Evolutionary conservation across 495 filamentous ascomycete species (phyloP), one percentile per base, ranked within the genome.

Genomic region (Penicillium chermesinum): DNA sequence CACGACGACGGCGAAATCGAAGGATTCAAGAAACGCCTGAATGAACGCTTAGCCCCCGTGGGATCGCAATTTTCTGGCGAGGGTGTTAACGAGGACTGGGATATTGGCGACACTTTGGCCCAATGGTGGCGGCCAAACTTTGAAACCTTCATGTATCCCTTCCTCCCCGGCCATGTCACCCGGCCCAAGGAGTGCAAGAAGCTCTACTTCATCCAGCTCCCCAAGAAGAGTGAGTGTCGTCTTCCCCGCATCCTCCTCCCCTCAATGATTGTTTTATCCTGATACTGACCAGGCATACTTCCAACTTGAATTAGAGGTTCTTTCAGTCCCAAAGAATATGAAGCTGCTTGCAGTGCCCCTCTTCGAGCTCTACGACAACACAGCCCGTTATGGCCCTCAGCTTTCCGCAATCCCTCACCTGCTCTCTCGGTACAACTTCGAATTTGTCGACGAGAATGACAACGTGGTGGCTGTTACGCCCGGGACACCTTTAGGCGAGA

Each of bases 141-240:
- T 61, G 93, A 98, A 74, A 98, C 93, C 1, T 97, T 96, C 75
- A 96, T 96, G 93, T 98, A 98, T 66, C 93, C 93, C 0, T 98
- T 95, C 69, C 82, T 96, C 37, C 93, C 93, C 6, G 87, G 89
- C 14, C 93, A 98, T 66, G 87, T 95, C 48, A 95, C 93, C 7
- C 78, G 94, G 35, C 93, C 93, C 14, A 98, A 96, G 75, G 93
- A 98, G 77, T 96, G 91, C 75, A 98, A 98, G 77, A 98, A 98
- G 79, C 75, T 96, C 40, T 98, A 96, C 65, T 88, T 97, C 46
- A 95, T 98, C 41, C 87, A 95, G 67, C 70, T 98, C 15, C 93
- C 93, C 0, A 79, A 87, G 64, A 89, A 85, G 50, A 97, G 91
- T 95, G 77, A 21, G 86, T 79, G 18, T 30, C n/a, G n/a, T n/a